A percentile compares a stretch with the other conserved stretches of the same genome.
Conservation (phyloP, 768 basidiomycete genomes). For the Gautieria morchelliformis region DNA sequence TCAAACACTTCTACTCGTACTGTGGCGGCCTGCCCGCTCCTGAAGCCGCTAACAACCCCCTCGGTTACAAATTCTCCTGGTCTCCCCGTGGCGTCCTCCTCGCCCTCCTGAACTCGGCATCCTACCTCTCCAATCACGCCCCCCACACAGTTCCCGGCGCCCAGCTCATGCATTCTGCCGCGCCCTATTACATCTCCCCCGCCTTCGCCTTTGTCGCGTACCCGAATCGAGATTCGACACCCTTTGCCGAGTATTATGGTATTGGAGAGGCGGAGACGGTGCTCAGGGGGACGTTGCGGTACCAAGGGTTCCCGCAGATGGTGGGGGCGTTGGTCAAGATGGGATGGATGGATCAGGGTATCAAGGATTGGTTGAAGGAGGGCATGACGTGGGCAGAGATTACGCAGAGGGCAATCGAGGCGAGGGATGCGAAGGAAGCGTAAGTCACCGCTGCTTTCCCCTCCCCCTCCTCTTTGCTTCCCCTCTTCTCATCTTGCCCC, state of each 20-base stretch:
- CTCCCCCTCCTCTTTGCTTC: background rate
- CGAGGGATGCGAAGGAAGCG: slow-evolving; percentile 61
- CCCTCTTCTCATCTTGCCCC: background rate
- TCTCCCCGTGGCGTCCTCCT: slow-evolving; percentile 89
- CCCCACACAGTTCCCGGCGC: slow-evolving; percentile 59
- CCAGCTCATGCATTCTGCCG: slow-evolving; percentile 84
- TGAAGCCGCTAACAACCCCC: slow-evolving; percentile 84
- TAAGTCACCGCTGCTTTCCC: slow-evolving; percentile 21
- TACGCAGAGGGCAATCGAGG: slow-evolving; percentile 64
- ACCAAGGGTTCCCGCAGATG: slow-evolving; percentile 96
- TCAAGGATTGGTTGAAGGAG: slow-evolving; percentile 69
- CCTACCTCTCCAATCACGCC: slow-evolving; percentile 62
- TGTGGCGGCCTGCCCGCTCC: slow-evolving; percentile 95
- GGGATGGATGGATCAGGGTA: slow-evolving; percentile 71
- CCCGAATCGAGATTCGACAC: slow-evolving; percentile 89
- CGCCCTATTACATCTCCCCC: slow-evolving; percentile 91
- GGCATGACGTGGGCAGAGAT: slow-evolving; percentile 79
- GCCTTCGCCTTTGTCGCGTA: slow-evolving; percentile 95
- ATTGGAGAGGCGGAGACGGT: slow-evolving; percentile 93
- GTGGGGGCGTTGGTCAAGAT: slow-evolving; percentile 78
- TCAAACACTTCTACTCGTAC: slow-evolving; percentile 88
- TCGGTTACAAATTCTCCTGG: slow-evolving; percentile 99
- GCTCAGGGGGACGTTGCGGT: slow-evolving; percentile 87
- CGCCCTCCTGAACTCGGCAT: slow-evolving; percentile 85
- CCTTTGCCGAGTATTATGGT: slow-evolving; percentile 84